Evolutionary conservation across 1,284 basidiomycete genomes (phyloP), one percentile per base, ranked within the genome.

Genomic region (Pholiota adiposa): DNA sequence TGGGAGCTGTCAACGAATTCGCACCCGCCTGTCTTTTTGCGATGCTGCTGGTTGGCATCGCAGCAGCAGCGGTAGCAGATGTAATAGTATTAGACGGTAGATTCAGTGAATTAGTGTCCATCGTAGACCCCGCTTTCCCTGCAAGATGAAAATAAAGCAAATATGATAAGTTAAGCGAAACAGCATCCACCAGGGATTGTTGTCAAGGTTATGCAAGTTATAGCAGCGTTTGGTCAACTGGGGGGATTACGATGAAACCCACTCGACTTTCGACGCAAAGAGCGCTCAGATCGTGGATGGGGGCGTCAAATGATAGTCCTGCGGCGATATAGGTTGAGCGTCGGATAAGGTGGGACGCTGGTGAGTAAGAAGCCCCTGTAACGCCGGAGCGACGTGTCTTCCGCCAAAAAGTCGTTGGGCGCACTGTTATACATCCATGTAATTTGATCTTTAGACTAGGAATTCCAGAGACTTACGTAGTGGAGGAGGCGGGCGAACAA

Each of bases 351-450:
- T 89, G 85, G 0, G 83, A 83, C 0, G 86, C 82, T 0, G 88
- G 88, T 7, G 89, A 89, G 67, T 88, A 90, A 0, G 84, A 85
- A 6, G 86, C 81, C 1, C 77, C 79, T 38, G 86, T 81, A 1
- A 90, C 84, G 18, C 87, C 88, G 19, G 87, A 89, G 11, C 85
- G 82, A 41, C 75, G 80, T 2, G 85, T 88, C 62, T 83, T 85
- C 31, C 87, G 78, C 89, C 88, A 90, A 70, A 90, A 90, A 0
- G 89, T 87, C 2, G 84, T 89, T 0, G 89, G 88, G 27, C 89
- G 87, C 14, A 81, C 77, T 76, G 25, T 14, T 34, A 6, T 38
- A 21, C 21, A 49, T 5, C 23, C 16, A 25, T 41, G 51, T 18
- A 48, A 53, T 31, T 49, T 31, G 38, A 27, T n/a, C n/a, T n/a